Evolutionary conservation across 2,329 filamentous ascomycete genomes (phyloP).

Genomic region (Ophiostoma perfectum): DNA sequence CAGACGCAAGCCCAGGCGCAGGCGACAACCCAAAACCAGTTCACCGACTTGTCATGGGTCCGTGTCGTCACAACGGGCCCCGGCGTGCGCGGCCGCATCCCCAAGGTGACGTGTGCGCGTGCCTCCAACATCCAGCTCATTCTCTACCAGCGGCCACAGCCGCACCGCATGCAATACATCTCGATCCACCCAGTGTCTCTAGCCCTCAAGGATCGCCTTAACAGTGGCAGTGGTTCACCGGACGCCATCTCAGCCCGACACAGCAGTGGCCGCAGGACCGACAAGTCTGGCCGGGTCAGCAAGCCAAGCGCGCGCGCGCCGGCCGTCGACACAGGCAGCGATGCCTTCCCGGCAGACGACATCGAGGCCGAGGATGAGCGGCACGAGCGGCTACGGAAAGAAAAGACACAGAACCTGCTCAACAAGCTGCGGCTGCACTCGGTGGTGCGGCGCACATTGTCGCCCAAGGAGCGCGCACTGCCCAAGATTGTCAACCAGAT

Average conservation of each 20-base stretch:
- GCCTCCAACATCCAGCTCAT: conserved; percentile 78
- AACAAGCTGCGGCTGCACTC: conserved; percentile 87
- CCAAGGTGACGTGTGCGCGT: conserved; percentile 66
- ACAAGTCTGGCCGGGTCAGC: not conserved
- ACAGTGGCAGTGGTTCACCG: conserved; percentile 20
- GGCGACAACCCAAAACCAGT: not conserved
- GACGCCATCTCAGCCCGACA: no score
- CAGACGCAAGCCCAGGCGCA: not conserved
- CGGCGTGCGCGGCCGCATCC: conserved; percentile 45
- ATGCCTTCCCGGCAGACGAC: conserved; percentile 35
- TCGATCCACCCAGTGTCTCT: conserved; percentile 85
- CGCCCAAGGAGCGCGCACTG: conserved; percentile 76
- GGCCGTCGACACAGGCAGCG: conserved; percentile 26
- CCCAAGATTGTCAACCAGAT: conserved; percentile 83
- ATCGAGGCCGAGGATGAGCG: conserved; percentile 69
- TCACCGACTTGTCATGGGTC: conserved; percentile 61
- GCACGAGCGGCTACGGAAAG: conserved; percentile 53
- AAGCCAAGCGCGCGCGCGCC: not conserved
- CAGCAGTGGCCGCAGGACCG: not conserved
- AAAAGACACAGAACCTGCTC: conserved; percentile 61
- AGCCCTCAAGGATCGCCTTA: conserved; percentile 68
- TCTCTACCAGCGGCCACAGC: conserved; percentile 79
- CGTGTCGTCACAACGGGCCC: conserved; percentile 53
- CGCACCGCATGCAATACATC: conserved; percentile 90
- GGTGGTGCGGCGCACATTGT: conserved; percentile 68